Evolutionary conservation across 257 asterid genomes (phyloP).

Genomic region (Paraleonurus japonicus): DNA sequence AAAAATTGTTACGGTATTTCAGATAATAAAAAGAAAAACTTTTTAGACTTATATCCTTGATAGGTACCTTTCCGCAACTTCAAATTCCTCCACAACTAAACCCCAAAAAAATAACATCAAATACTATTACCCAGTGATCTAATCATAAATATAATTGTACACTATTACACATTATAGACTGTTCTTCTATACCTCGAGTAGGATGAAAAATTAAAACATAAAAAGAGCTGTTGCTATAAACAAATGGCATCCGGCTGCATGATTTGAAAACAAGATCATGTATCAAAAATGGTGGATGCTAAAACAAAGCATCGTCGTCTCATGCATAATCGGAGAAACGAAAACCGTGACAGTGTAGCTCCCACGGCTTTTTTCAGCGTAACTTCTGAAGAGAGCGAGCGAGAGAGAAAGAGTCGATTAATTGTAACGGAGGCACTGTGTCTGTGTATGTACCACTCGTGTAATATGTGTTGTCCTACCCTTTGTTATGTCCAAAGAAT

Average conservation of each 20-base stretch:
- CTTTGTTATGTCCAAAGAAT: slow-evolving; percentile 48
- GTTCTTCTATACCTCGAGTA: not conserved
- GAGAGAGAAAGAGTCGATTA: slow-evolving; percentile 29
- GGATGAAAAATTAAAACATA: slow-evolving; percentile 1
- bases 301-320: not conserved
- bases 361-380: too few relatives aligned
- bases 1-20: too few relatives aligned
- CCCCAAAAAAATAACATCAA: not conserved
- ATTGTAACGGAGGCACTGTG: slow-evolving; percentile 23
- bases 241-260: slow-evolving; percentile 22
- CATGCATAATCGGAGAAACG: not conserved
- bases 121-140: not conserved
- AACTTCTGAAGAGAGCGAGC: slow-evolving; percentile 3
- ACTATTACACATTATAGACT: slow-evolving; percentile 18
- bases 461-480: not conserved
- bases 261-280: slow-evolving; percentile 14
- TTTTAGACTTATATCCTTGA: too few relatives aligned
- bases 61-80: too few relatives aligned
- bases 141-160: not conserved
- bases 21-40: too few relatives aligned
- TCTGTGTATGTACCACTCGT: slow-evolving; percentile 26
- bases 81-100: not conserved
- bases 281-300: slow-evolving; percentile 31
- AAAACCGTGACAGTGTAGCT: too few relatives aligned
- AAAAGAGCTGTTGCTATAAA: slow-evolving; percentile 22